Evolutionary conservation across 2,329 filamentous ascomycete species (phyloP), one percentile per base, ranked within the genome.

Genomic region (Chaetomium globosum): DNA sequence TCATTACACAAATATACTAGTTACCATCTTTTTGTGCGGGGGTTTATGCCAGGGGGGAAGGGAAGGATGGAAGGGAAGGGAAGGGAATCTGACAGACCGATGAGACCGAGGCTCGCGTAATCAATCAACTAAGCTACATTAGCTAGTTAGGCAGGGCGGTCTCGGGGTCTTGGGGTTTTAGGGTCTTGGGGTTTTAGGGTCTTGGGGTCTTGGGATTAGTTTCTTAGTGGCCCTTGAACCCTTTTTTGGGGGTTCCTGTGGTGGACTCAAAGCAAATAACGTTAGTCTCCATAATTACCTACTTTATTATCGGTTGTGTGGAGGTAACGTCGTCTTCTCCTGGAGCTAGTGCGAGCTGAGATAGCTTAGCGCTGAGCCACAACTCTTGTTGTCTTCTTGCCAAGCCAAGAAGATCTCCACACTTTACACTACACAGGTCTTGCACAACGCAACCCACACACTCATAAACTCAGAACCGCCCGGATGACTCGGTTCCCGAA

Each of bases 1-100:
- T 19, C 23, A 48, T 64, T 23, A 48, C 56, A 63, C 64, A 66
- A 46, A 30, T 46, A 36, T 36, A 36, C 33, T 49, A 48, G 59
- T 55, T 9, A 12, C 39, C 39, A 43, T 43, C 39, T 43, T 43
- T 19, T 43, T 26, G 51, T 57, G 65, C 33, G 52, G 39, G 57
- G 60, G 12, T 52, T 30, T 28, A n/a, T 10, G 46, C n/a, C 19
- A 4, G 13, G 31, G 5, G 28, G 54, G 33, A 39, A 26, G 48
- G 19, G n/a, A 53, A 39, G 49, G 33, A 21, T 26, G 31, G 52
- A 48, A 23, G 54, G 28, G 39, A 48, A 23, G 54, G 28, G 39
- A 57, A 30, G 21, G n/a, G 23, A 58, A 31, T 54, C 48, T 16
- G 16, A 46, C 33, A 49, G n/a, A 49, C 49, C 16, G 49, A 48